Percentiles rank a stretch among this genome's conserved stretches.
Evolutionary conservation across 2,329 filamentous ascomycete species (phyloP).

Genomic region (Coccinonectria pachysandricola): DNA sequence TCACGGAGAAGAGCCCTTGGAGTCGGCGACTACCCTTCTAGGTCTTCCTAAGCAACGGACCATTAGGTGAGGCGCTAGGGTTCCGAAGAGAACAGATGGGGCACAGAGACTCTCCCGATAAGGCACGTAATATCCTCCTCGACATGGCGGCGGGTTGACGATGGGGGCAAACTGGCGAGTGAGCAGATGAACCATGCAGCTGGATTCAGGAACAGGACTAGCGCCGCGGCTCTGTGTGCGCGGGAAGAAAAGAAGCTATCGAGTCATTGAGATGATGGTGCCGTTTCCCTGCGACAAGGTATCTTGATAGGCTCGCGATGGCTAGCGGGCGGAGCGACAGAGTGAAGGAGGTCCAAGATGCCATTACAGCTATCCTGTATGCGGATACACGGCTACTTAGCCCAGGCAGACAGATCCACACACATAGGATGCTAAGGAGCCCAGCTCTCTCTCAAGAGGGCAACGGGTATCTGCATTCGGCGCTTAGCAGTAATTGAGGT

Average conservation of each 20-base stretch:
- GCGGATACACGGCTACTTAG: too few relatives aligned
- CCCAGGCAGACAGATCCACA: too few relatives aligned
- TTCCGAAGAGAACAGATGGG: constrained; percentile 3
- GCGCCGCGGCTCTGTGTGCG: constrained; percentile 8
- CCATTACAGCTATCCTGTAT: too few relatives aligned
- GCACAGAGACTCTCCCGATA: constrained; percentile 2
- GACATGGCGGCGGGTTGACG: constrained; percentile 3
- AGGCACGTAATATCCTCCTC: constrained; percentile 13
- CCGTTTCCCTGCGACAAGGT: too few relatives aligned
- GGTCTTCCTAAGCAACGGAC: constrained; percentile 6
- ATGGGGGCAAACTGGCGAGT: constrained; percentile 4
- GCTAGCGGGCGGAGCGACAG: too few relatives aligned
- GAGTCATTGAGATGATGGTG: too few relatives aligned
- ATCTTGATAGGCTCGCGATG: too few relatives aligned
- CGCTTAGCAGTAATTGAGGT: too few relatives aligned
- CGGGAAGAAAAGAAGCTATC: constrained; percentile 7
- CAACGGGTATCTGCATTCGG: too few relatives aligned
- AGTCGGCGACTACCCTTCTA: constrained; percentile 16
- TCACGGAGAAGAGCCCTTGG: constrained; percentile 6
- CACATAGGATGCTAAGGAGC: too few relatives aligned
- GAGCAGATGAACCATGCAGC: constrained; percentile 3
- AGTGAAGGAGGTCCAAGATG: too few relatives aligned
- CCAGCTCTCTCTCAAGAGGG: too few relatives aligned
- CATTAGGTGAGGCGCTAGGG: constrained; percentile 4
- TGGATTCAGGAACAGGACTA: constrained; percentile 24